Conservation (phyloP, 148 eudicot species). For the Dysphania ambrosioides region DNA sequence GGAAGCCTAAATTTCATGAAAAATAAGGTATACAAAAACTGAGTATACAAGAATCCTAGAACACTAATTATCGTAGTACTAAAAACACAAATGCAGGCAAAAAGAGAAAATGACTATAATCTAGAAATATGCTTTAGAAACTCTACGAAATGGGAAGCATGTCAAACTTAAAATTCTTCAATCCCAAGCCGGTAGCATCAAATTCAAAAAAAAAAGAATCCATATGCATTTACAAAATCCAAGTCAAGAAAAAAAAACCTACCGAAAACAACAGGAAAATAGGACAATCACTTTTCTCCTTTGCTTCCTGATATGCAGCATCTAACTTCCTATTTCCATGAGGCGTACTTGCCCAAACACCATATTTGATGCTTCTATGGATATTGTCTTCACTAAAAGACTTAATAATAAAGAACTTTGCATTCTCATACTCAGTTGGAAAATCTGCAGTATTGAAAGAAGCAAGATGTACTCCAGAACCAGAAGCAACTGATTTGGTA, state of each 20-base stretch:
- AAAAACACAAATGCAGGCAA: not conserved
- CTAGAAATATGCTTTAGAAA: not conserved
- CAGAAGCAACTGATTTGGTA: slow-evolving; percentile 44
- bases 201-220: not conserved
- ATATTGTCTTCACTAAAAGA: slow-evolving; percentile 97
- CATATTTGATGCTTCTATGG: slow-evolving; percentile 90
- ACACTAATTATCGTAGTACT: not conserved
- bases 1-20: no score
- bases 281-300: slow-evolving; percentile 70
- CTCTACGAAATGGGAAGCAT: not conserved
- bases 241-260: slow-evolving; percentile 30
- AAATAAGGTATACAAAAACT: not conserved
- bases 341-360: slow-evolving; percentile 92
- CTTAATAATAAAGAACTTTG: slow-evolving; percentile 87
- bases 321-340: slow-evolving; percentile 90
- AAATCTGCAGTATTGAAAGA: slow-evolving; percentile 66
- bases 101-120: not conserved
- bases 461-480: slow-evolving; percentile 45
- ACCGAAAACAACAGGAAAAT: slow-evolving; percentile 92
- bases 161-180: not conserved
- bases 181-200: not conserved
- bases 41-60: not conserved
- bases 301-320: slow-evolving; percentile 77
- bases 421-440: slow-evolving; percentile 65
- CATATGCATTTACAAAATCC: not conserved